phyloP scores from a whole-genome alignment of 1,284 basidiomycete species.

The Phellopilus nigrolimitatus region DNA sequence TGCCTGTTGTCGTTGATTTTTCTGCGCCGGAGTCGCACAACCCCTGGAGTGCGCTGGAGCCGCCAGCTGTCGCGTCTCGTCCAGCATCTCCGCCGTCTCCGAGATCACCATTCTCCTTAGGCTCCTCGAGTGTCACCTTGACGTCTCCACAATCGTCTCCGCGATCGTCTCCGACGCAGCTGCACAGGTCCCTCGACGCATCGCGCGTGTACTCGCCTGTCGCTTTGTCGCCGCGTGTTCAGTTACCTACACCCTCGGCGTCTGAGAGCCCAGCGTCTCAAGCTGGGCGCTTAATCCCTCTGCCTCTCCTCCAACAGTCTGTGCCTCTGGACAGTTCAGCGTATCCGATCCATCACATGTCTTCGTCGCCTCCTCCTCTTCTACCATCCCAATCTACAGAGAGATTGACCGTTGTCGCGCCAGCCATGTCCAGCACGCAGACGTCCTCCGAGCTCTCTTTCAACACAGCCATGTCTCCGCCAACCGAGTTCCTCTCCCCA shows the following conservation, averaged over 20 bases:
- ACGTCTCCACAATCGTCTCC: conserved; percentile 1
- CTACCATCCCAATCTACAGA: neutral
- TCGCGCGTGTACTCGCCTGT: conserved; percentile 4
- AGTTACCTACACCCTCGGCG: conserved; percentile 9
- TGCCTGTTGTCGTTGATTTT: too few relatives aligned
- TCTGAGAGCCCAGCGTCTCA: neutral
- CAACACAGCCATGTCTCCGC: conserved; percentile 5
- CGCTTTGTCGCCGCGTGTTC: neutral
- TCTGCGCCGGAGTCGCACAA: too few relatives aligned
- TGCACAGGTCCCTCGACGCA: neutral
- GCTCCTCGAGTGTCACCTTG: conserved; percentile 7
- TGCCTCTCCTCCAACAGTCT: too few relatives aligned
- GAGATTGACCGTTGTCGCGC: neutral
- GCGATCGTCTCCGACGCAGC: too few relatives aligned
- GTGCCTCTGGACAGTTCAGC: too few relatives aligned
- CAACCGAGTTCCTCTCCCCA: conserved; percentile 11
- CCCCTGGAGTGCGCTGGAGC: too few relatives aligned
- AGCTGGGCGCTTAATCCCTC: too few relatives aligned
- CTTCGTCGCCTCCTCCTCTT: neutral
- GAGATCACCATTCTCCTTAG: conserved; percentile 5
- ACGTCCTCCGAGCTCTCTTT: conserved; percentile 1
- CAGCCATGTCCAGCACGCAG: conserved; percentile 1
- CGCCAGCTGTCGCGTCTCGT: neutral
- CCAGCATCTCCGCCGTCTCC: conserved; percentile 9
- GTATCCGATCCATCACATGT: too few relatives aligned